A percentile compares a stretch with the other conserved stretches of the same genome.
phyloP scores from a whole-genome alignment of 2,329 filamentous ascomycete species.

The Calonectria henricotiae region DNA sequence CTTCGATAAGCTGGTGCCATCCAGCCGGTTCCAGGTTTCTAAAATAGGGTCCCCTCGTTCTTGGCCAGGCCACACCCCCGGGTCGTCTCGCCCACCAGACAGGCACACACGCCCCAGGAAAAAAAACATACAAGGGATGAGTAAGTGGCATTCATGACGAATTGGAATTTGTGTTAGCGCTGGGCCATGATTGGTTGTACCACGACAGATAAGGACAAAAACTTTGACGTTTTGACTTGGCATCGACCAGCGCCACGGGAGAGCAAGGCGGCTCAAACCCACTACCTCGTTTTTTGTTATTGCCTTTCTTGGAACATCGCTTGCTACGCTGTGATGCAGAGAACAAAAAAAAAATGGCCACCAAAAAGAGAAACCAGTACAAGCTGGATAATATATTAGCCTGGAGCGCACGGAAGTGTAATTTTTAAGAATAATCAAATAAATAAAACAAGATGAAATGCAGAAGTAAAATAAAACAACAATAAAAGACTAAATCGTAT shows the following conservation, averaged over 20 bases:
- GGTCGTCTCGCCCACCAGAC: neutral
- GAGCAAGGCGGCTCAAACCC: slow-evolving; percentile 42
- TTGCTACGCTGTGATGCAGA: neutral
- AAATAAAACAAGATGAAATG: slow-evolving; percentile 5
- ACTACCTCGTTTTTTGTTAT: slow-evolving; percentile 11
- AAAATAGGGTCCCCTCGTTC: slow-evolving; percentile 32
- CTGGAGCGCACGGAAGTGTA: neutral
- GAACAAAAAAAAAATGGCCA: neutral
- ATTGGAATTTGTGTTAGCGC: slow-evolving; percentile 5
- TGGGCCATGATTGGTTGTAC: slow-evolving; percentile 44
- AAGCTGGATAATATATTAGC: slow-evolving; percentile 10
- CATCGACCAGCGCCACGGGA: slow-evolving; percentile 43
- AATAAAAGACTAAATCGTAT: neutral
- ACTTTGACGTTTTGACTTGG: slow-evolving; percentile 40
- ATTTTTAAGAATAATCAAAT: neutral
- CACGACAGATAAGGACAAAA: slow-evolving; percentile 47
- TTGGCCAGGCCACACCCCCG: slow-evolving; percentile 13
- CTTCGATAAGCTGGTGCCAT: slow-evolving; percentile 22
- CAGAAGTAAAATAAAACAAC: neutral
- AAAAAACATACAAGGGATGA: slow-evolving; percentile 4
- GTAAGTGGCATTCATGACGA: slow-evolving; percentile 4
- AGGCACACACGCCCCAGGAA: slow-evolving; percentile 13
- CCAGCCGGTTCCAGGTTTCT: slow-evolving; percentile 26
- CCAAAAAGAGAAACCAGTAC: neutral
- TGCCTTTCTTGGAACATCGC: neutral